A percentile compares a stretch with the other conserved stretches of the same genome.
Evolutionary conservation across 495 filamentous ascomycete species (phyloP).

Genomic region (Penicilliopsis zonata): DNA sequence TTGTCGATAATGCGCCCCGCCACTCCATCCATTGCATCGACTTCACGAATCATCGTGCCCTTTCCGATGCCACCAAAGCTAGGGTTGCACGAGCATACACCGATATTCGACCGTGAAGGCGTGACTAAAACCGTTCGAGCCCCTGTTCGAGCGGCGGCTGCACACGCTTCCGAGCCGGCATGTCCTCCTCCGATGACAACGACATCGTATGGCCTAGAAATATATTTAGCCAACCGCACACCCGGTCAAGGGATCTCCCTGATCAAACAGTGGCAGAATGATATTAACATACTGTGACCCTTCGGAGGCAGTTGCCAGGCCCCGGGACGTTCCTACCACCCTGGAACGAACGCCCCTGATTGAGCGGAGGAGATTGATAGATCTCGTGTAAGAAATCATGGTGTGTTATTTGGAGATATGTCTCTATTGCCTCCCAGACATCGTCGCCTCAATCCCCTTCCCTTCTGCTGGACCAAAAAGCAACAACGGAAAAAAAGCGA

Average conservation of each 20-base stretch:
- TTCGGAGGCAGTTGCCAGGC: constrained; percentile 36
- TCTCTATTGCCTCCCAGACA: too few species aligned
- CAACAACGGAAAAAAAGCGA: constrained; percentile 16
- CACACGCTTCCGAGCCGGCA: constrained; percentile 86
- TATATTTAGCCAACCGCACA: background rate
- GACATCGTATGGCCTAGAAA: constrained; percentile 68
- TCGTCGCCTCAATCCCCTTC: too few species aligned
- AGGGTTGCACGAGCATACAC: constrained; percentile 95
- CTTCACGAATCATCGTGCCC: constrained; percentile 88
- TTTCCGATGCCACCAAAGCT: constrained; percentile 98
- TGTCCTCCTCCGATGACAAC: constrained; percentile 93
- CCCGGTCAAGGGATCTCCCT: too few species aligned
- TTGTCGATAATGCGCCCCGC: constrained; percentile 86
- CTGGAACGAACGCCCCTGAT: constrained; percentile 16
- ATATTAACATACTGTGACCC: constrained; percentile 32
- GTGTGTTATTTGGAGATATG: too few species aligned
- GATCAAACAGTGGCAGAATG: constrained; percentile 2
- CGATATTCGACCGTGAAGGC: constrained; percentile 73
- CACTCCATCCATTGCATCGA: constrained; percentile 90
- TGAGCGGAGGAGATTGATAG: too few species aligned
- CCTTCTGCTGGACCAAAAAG: too few species aligned
- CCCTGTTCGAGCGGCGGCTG: constrained; percentile 83
- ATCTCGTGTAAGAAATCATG: too few species aligned
- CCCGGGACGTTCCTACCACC: constrained; percentile 11
- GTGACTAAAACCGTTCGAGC: constrained; percentile 78